phyloP scores from a whole-genome alignment of 768 basidiomycete species.

The Porpolomopsis calyptriformis region DNA sequence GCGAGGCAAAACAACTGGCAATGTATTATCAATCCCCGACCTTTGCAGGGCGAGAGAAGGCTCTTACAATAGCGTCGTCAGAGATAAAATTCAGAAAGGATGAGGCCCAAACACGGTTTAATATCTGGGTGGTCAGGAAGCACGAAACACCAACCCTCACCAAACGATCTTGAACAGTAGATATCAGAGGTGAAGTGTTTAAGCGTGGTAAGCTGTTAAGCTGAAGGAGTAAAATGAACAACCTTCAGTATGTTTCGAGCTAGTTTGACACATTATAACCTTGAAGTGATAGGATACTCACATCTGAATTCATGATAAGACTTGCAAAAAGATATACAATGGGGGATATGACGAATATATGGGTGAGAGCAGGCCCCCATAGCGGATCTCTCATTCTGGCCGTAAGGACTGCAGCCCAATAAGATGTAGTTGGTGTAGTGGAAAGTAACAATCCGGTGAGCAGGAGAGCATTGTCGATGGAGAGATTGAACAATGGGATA shows the following conservation, averaged over 20 bases:
- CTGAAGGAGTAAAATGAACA: background rate
- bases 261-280: background rate
- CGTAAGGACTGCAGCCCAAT: conserved; percentile 54
- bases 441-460: conserved; percentile 19
- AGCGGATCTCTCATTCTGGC: conserved; percentile 42
- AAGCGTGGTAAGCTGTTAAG: background rate
- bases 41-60: background rate
- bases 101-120: background rate
- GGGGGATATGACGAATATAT: conserved; percentile 46
- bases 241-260: background rate
- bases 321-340: conserved; percentile 41
- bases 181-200: background rate
- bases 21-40: background rate
- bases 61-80: conserved; percentile 32
- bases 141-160: background rate
- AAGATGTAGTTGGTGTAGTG: conserved; percentile 49
- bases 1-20: conserved; percentile 15
- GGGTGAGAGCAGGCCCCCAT: conserved; percentile 49
- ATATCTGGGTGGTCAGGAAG: background rate
- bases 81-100: conserved; percentile 6
- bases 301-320: conserved; percentile 27
- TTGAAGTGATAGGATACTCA: conserved; percentile 10
- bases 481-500: conserved; percentile 29
- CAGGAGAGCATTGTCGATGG: conserved; percentile 17
- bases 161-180: background rate